Evolutionary conservation across 331 rosid species (phyloP).

Genomic region (Pyracantha coccinea): DNA sequence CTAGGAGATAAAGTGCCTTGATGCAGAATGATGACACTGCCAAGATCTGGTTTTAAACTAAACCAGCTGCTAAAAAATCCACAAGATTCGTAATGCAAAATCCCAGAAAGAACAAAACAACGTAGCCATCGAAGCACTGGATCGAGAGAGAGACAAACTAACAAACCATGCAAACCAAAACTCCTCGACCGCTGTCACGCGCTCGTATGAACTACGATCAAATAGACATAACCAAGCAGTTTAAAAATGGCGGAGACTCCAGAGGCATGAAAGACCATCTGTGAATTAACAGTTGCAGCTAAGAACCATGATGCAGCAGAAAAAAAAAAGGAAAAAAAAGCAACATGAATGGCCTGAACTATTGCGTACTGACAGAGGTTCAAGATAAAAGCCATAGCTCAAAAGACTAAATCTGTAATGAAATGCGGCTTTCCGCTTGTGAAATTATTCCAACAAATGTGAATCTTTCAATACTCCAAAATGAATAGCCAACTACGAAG

Average conservation of each 20-base stretch:
- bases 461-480: neutral
- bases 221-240: neutral
- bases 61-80: neutral
- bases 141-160: neutral
- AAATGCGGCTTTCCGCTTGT: neutral
- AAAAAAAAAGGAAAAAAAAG: too few relatives aligned
- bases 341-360: neutral
- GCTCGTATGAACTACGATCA: neutral
- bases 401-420: neutral
- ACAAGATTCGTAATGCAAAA: neutral
- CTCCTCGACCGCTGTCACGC: too few relatives aligned
- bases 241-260: neutral
- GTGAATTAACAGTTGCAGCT: neutral
- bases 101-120: neutral
- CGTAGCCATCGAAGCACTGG: neutral
- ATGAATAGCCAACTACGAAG: neutral
- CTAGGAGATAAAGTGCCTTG: too few relatives aligned
- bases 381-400: neutral
- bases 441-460: neutral
- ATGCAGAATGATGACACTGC: too few relatives aligned
- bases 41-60: neutral
- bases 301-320: neutral
- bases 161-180: too few relatives aligned
- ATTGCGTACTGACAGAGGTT: neutral
- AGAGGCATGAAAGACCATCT: neutral